These are phyloP conservation scores for Colletotrichum sansevieriae DNA, from an alignment of 2,329 filamentous ascomycete genomes.

Conservation along the genomic window DNA sequence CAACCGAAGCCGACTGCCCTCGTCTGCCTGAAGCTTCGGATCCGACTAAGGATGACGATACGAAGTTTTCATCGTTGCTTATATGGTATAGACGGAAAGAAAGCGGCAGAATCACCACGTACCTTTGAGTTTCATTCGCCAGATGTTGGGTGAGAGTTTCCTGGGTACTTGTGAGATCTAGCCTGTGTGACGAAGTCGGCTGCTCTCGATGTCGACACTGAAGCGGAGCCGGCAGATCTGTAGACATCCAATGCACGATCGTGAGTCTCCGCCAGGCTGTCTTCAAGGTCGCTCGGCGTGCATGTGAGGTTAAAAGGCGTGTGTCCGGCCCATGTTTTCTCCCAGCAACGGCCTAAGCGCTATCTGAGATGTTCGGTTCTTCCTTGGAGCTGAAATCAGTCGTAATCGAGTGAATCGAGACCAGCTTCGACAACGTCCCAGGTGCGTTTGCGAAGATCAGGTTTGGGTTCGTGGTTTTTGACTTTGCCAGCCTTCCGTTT, in stretches of 20 bases:
- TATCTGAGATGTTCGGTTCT: not conserved
- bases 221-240: not conserved
- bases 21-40: conserved; percentile 47
- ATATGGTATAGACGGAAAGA: conserved; percentile 14
- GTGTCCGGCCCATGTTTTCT: conserved; percentile 15
- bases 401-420: conserved; percentile 72
- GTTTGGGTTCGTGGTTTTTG: conserved; percentile 63
- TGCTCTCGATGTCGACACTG: conserved; percentile 26
- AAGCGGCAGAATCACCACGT: conserved; percentile 4
- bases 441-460: conserved; percentile 74
- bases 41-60: conserved; percentile 99
- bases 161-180: conserved; percentile 2
- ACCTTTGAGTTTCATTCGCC: not conserved
- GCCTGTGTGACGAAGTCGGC: conserved; percentile 25
- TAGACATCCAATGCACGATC: conserved; percentile 27
- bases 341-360: conserved; percentile 8
- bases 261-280: conserved; percentile 41
- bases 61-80: conserved; percentile 83
- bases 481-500: conserved; percentile 56
- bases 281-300: conserved; percentile 62
- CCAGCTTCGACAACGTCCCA: conserved; percentile 76
- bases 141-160: not conserved
- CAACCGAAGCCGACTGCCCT: conserved; percentile 17
- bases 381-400: conserved; percentile 47
- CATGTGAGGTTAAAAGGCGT: conserved; percentile 50